A percentile compares a stretch with the other conserved stretches of the same genome.
Evolutionary conservation across 306 rosid species (phyloP).

Genomic region (Bauhinia variegata): DNA sequence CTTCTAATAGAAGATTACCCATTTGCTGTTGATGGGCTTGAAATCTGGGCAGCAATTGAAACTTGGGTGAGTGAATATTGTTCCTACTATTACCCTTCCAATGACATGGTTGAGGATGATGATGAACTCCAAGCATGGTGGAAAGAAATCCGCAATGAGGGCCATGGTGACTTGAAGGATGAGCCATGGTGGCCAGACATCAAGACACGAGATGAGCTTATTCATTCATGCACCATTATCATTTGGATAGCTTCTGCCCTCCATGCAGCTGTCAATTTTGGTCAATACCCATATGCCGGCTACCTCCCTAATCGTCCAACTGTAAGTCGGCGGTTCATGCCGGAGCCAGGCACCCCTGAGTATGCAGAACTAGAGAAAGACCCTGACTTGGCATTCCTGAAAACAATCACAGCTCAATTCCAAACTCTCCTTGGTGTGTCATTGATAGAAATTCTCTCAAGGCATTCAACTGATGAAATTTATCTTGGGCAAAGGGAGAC

Average conservation of each 20-base stretch:
- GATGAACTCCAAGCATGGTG: slow-evolving; percentile 78
- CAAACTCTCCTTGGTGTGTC: slow-evolving; percentile 37
- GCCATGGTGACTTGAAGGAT: slow-evolving; percentile 87
- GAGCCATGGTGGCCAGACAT: slow-evolving; percentile 84
- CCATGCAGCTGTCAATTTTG: slow-evolving; percentile 53
- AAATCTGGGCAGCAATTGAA: slow-evolving; percentile 85
- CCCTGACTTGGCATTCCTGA: slow-evolving; percentile 40
- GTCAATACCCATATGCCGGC: slow-evolving; percentile 47
- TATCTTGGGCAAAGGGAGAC: slow-evolving; percentile 47
- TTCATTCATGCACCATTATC: slow-evolving; percentile 61
- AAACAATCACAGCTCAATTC: slow-evolving; percentile 35
- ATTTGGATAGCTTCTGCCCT: slow-evolving; percentile 51
- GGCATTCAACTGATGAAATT: slow-evolving; percentile 43
- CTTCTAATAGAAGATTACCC: slow-evolving; percentile 89
- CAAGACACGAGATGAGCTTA: slow-evolving; percentile 59
- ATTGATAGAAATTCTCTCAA: slow-evolving; percentile 44
- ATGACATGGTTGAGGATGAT: slow-evolving; percentile 56
- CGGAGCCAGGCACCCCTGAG: slow-evolving; percentile 41
- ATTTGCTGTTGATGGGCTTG: slow-evolving; percentile 83
- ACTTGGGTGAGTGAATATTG: slow-evolving; percentile 81
- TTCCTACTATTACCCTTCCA: slow-evolving; percentile 58
- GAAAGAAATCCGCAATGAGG: slow-evolving; percentile 68
- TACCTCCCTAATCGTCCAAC: slow-evolving; percentile 40
- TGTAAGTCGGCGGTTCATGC: slow-evolving; percentile 38
- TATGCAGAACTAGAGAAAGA: slow-evolving; percentile 34